A percentile compares a stretch with the other conserved stretches of the same genome.
Evolutionary conservation across 164 flowering plant genomes (phyloP).

Genomic region (Vitis rotundifolia): DNA sequence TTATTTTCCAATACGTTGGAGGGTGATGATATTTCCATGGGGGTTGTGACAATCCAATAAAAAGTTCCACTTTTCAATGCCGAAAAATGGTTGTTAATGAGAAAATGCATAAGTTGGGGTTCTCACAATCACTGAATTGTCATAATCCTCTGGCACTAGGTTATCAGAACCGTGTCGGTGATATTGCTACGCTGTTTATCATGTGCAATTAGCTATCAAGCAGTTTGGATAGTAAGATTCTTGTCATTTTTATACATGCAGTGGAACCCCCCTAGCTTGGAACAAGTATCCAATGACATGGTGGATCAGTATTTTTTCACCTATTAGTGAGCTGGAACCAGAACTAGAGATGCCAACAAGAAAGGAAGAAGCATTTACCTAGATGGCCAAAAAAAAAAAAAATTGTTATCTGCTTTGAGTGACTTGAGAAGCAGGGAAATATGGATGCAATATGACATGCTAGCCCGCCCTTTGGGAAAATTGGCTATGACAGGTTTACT

Average conservation of each 20-base stretch:
- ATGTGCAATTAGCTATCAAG: no score
- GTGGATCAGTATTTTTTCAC: slow-evolving; percentile 44
- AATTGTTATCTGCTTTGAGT: no score
- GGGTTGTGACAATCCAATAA: background rate
- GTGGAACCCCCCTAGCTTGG: slow-evolving; percentile 52
- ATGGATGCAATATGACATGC: no score
- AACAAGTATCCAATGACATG: slow-evolving; percentile 42
- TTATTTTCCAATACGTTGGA: background rate
- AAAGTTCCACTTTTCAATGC: background rate
- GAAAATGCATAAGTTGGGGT: no score
- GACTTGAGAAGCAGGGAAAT: no score
- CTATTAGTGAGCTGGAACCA: slow-evolving; percentile 37
- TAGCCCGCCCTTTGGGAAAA: no score
- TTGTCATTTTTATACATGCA: slow-evolving; percentile 15
- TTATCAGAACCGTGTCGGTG: no score
- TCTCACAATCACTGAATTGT: no score
- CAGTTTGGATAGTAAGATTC: background rate
- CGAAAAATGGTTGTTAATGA: no score
- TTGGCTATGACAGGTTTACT: no score
- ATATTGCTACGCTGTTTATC: background rate
- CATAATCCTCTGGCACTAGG: no score
- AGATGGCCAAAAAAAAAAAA: background rate
- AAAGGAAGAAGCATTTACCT: slow-evolving; percentile 42
- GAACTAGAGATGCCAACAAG: slow-evolving; percentile 42
- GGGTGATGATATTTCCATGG: background rate